A percentile compares a stretch with the other conserved stretches of the same genome.
These are phyloP conservation scores for Cadophora sp. DNA, from an alignment of 2,329 filamentous ascomycete species.

Conservation along the genomic window DNA sequence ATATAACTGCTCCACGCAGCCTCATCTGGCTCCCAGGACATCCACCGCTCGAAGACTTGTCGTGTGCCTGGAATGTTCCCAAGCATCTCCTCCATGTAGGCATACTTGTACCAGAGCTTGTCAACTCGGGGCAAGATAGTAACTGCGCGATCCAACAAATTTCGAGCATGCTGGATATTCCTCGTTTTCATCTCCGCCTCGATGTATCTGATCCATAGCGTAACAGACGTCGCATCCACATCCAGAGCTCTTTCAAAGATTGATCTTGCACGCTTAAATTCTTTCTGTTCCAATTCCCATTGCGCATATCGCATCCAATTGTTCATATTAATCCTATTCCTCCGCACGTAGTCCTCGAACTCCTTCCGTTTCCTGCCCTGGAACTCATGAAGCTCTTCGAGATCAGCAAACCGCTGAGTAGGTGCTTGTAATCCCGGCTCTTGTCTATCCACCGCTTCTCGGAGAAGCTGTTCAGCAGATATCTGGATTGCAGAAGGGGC, in stretches of 20 bases:
- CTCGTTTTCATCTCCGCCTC: constrained; percentile 95
- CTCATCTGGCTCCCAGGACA: constrained; percentile 98
- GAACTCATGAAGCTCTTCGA: constrained; percentile 97
- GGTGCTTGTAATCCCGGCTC: constrained; percentile 87
- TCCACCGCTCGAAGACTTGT: constrained; percentile 97
- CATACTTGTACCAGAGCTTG: constrained; percentile 99
- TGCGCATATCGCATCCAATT: constrained; percentile 99
- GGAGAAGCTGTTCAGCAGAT: constrained; percentile 94
- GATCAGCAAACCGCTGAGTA: constrained; percentile 91
- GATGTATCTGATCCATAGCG: constrained; percentile 90
- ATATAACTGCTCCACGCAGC: constrained; percentile 96
- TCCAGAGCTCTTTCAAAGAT: constrained; percentile 96
- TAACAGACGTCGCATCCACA: constrained; percentile 84
- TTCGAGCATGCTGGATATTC: constrained; percentile 96
- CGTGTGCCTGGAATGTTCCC: constrained; percentile 91
- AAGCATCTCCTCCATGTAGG: constrained; percentile 98
- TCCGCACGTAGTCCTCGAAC: constrained; percentile 96
- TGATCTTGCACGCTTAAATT: constrained; percentile 88
- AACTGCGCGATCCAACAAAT: constrained; percentile 93
- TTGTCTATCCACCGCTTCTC: constrained; percentile 96
- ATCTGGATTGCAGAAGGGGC: constrained; percentile 89
- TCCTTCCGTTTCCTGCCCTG: constrained; percentile 95
- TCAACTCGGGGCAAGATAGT: constrained; percentile 89
- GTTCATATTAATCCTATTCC: constrained; percentile 94
- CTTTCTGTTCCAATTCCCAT: constrained; percentile 98